phyloP scores from a whole-genome alignment of 345 rosid species.

The Crucihimalaya himalaica region DNA sequence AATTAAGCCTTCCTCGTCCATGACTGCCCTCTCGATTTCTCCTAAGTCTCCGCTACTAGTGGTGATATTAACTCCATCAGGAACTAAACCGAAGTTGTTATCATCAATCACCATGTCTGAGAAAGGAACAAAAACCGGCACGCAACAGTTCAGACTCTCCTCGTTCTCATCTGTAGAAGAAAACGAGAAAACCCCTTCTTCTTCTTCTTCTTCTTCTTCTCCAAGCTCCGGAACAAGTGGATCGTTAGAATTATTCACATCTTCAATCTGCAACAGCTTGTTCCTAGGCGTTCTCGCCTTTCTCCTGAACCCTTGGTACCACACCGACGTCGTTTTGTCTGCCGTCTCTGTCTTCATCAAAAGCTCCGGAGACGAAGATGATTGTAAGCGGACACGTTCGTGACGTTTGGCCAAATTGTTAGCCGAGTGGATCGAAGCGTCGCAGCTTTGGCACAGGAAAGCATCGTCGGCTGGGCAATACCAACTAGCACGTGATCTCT shows the following conservation, averaged over 20 bases:
- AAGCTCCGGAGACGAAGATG: background rate
- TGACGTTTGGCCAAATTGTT: constrained; percentile 65
- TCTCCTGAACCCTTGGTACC: constrained; percentile 59
- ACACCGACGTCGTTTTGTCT: constrained; percentile 36
- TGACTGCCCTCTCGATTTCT: background rate
- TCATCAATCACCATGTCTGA: constrained; percentile 27
- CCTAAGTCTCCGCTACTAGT: background rate
- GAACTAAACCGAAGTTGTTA: constrained; percentile 6
- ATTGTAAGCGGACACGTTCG: constrained; percentile 54
- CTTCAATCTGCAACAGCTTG: background rate
- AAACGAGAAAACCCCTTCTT: constrained; percentile 1
- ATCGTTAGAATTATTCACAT: constrained; percentile 18
- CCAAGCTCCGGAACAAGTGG: constrained; percentile 60
- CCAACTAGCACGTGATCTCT: constrained; percentile 54
- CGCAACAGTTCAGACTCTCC: constrained; percentile 47
- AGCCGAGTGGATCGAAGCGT: constrained; percentile 64
- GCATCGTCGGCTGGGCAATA: constrained; percentile 68
- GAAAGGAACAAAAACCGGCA: constrained; percentile 56
- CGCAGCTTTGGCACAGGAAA: constrained; percentile 71
- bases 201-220: constrained; percentile 43
- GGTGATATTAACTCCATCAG: background rate
- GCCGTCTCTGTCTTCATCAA: background rate
- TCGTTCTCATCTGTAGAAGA: constrained; percentile 41
- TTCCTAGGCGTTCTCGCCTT: constrained; percentile 60
- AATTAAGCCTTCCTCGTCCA: constrained; percentile 34